A percentile compares a stretch with the other conserved stretches of the same genome.
phyloP scores from a whole-genome alignment of 805 yeast species.

The Pachysolen tannophilus region DNA sequence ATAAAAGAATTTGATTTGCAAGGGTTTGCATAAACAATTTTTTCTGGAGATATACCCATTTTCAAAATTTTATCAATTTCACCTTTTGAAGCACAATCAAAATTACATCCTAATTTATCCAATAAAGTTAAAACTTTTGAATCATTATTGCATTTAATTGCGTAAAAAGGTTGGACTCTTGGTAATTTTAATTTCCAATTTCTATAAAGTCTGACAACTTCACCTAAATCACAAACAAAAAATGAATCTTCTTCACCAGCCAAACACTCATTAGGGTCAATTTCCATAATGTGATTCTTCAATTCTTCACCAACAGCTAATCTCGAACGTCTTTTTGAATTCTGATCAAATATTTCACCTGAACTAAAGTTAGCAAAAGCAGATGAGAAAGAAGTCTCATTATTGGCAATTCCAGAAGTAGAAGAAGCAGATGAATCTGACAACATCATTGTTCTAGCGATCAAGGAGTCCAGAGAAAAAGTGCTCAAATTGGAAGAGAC shows the following conservation, averaged over 20 bases:
- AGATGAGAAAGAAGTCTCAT: too few relatives aligned
- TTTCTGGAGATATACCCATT: constrained; percentile 53
- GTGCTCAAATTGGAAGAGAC: not conserved
- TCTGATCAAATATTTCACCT: not conserved
- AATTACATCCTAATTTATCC: constrained; percentile 58
- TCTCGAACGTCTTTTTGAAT: not conserved
- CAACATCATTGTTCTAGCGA: not conserved
- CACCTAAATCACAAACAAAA: constrained; percentile 79
- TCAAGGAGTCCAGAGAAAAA: not conserved
- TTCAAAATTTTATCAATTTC: constrained; percentile 66
- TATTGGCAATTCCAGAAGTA: not conserved
- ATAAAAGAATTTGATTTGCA: constrained; percentile 83
- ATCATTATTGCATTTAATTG: constrained; percentile 90
- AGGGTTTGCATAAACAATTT: constrained; percentile 89
- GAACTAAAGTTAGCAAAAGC: not conserved
- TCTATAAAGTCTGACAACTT: constrained; percentile 50
- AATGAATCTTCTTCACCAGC: constrained; percentile 83
- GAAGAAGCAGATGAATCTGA: not conserved
- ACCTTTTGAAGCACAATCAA: constrained; percentile 88
- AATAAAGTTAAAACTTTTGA: constrained; percentile 47
- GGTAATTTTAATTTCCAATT: constrained; percentile 66
- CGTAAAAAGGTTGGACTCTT: constrained; percentile 78
- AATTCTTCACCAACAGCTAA: constrained; percentile 29
- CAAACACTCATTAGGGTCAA: constrained; percentile 51
- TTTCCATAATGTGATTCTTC: constrained; percentile 26